phyloP scores from a whole-genome alignment of 352 stramenopile species.

The Phytophthora tentaculata region DNA sequence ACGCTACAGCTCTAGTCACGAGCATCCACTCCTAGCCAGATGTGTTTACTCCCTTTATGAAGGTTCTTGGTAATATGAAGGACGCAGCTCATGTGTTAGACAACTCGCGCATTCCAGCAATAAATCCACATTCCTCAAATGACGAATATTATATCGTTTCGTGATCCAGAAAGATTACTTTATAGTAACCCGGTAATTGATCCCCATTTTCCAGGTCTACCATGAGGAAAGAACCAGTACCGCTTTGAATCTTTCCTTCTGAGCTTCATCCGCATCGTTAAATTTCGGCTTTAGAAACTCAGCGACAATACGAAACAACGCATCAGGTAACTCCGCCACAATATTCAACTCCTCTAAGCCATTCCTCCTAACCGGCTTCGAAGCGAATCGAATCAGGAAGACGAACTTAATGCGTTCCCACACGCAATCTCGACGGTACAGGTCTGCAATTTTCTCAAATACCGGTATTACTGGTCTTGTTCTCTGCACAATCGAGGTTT shows the following conservation, averaged over 20 bases:
- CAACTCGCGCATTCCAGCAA: background rate
- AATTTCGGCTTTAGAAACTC: constrained; percentile 30
- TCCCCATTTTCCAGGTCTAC: too few species aligned
- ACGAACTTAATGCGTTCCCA: constrained; percentile 24
- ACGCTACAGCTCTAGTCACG: background rate
- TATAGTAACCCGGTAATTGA: too few species aligned
- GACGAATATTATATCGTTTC: too few species aligned
- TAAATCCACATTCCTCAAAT: too few species aligned
- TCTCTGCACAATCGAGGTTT: background rate
- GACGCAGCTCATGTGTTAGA: background rate
- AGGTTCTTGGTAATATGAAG: background rate
- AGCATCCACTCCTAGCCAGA: background rate
- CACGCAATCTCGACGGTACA: constrained; percentile 27
- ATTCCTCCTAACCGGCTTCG: too few species aligned
- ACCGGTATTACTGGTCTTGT: background rate
- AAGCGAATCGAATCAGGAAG: constrained; percentile 29
- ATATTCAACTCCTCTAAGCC: background rate
- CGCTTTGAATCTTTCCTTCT: constrained; percentile 34
- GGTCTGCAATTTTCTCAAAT: constrained; percentile 21
- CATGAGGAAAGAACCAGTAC: constrained; percentile 25
- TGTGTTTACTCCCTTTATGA: background rate
- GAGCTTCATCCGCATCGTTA: constrained; percentile 28
- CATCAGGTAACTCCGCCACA: constrained; percentile 13
- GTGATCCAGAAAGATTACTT: too few species aligned
- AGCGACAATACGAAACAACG: constrained; percentile 4